Base-by-base conservation (phyloP, 2,329 filamentous ascomycete genomes). In the Penicillium sp. region DNA sequence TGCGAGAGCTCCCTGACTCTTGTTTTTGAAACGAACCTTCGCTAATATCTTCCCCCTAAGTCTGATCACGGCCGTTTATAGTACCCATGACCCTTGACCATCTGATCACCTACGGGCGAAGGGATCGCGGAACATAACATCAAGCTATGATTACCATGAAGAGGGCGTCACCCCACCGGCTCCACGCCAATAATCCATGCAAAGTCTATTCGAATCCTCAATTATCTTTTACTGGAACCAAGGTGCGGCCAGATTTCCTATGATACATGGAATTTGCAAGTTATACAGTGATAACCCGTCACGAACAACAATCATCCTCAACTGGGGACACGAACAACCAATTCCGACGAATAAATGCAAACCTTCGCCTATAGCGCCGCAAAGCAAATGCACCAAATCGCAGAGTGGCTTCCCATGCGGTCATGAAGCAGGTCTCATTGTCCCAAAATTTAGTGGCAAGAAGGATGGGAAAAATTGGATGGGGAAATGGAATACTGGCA, bases 1-100 rank as follows among this genome's bases (percentile, higher is more conserved):
- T 80, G 60, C 54, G 72, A 62, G 6, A 54, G 30, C 38, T 45
- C 23, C 38, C 35, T 15, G 29, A 57, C 2, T 7, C 31, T 57
- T n/a, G 56, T 23, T 5, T n/a, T 58, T 15, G 9, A 30, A 19
- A 26, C 41, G 5, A 41, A 4, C 11, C 35, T 46, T 50, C 29
- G 41, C 59, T 63, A 35, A 61, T 31, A 23, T 54, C 19, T 47
- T 31, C 46, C 23, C 21, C 17, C 47, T 6, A 64, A 41, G 35
- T 41, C 35, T 41, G 35, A 41, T 41, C 11, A 6, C 13, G 35
- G 5, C 13, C 13, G 35, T 41, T 13, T 52, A 21, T 46, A 9
- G 45, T 38, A 51, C 7, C 51, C 23, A 51, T 31, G 15, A 6
- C 35, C 44, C 46, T 41, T 41, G 31, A 41, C 13, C 2, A 15